phyloP scores from a whole-genome alignment of 345 rosid genomes.

The Xanthoceras sorbifolium region DNA sequence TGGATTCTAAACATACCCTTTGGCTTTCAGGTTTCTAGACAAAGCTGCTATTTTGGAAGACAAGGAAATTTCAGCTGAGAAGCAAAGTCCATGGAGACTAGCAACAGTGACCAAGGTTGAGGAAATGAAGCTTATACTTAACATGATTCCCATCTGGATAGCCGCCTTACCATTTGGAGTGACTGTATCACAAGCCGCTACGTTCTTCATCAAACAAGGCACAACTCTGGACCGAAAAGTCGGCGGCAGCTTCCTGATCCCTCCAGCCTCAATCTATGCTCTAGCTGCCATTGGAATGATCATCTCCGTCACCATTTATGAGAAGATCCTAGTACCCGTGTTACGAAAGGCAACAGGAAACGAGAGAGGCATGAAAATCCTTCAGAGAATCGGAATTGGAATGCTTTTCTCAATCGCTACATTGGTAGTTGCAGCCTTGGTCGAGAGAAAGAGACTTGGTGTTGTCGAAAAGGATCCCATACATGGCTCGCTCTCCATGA shows the following conservation, averaged over 20 bases:
- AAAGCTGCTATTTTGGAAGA: slow-evolving; percentile 72
- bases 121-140: slow-evolving; percentile 81
- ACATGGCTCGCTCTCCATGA: slow-evolving; percentile 58
- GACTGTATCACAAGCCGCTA: slow-evolving; percentile 68
- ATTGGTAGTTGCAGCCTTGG: slow-evolving; percentile 73
- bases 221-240: slow-evolving; percentile 47
- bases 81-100: slow-evolving; percentile 70
- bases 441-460: slow-evolving; percentile 58
- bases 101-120: slow-evolving; percentile 82
- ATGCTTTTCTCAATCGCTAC: slow-evolving; percentile 69
- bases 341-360: slow-evolving; percentile 49
- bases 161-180: slow-evolving; percentile 74
- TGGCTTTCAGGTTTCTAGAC: slow-evolving; percentile 76
- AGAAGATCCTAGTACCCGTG: slow-evolving; percentile 54
- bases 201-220: slow-evolving; percentile 94
- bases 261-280: slow-evolving; percentile 58
- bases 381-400: slow-evolving; percentile 89
- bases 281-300: slow-evolving; percentile 63
- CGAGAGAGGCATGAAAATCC: slow-evolving; percentile 79
- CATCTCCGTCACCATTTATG: slow-evolving; percentile 49
- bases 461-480: slow-evolving; percentile 34
- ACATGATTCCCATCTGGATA: slow-evolving; percentile 91
- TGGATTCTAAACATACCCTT: neutral
- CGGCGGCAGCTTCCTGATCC: slow-evolving; percentile 45
- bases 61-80: slow-evolving; percentile 36